Percentiles rank a stretch among this genome's conserved stretches.
Conservation (phyloP, 2,329 filamentous ascomycete species). For the Penicillium sp. region DNA sequence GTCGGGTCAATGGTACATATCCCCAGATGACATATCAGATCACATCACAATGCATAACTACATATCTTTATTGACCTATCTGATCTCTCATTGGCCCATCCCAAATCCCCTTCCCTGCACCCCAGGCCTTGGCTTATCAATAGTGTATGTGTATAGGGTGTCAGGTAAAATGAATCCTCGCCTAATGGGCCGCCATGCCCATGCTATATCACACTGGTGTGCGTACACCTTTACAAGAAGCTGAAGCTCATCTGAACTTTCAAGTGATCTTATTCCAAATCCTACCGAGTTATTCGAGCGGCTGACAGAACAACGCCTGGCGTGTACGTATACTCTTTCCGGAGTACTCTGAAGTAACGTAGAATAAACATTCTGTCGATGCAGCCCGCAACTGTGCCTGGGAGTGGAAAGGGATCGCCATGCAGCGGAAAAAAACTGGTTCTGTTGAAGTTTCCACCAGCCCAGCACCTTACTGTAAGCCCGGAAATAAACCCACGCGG, state of each 20-base stretch:
- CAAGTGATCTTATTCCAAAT: background rate
- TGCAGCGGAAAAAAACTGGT: background rate
- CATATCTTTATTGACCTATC: slow-evolving; percentile 3
- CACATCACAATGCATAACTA: slow-evolving; percentile 7
- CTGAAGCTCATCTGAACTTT: background rate
- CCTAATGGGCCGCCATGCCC: background rate
- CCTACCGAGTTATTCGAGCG: too few relatives aligned
- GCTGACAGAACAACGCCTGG: too few relatives aligned
- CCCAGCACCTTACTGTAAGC: background rate
- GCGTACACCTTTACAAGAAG: background rate
- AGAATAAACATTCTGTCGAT: background rate
- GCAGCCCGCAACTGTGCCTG: background rate
- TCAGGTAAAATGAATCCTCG: background rate
- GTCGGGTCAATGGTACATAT: background rate
- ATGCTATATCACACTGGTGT: background rate
- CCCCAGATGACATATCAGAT: slow-evolving; percentile 13
- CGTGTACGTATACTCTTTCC: too few relatives aligned
- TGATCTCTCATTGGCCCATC: slow-evolving; percentile 1
- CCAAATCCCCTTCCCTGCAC: background rate
- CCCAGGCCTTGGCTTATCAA: background rate
- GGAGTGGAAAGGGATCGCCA: background rate
- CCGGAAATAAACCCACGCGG: background rate
- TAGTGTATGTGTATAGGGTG: slow-evolving; percentile 3
- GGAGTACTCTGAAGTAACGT: background rate
- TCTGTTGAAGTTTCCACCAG: slow-evolving; percentile 9